These are phyloP conservation scores for Ambrosiella xylebori DNA, from an alignment of 2,329 filamentous ascomycete genomes.

Conservation along the genomic window DNA sequence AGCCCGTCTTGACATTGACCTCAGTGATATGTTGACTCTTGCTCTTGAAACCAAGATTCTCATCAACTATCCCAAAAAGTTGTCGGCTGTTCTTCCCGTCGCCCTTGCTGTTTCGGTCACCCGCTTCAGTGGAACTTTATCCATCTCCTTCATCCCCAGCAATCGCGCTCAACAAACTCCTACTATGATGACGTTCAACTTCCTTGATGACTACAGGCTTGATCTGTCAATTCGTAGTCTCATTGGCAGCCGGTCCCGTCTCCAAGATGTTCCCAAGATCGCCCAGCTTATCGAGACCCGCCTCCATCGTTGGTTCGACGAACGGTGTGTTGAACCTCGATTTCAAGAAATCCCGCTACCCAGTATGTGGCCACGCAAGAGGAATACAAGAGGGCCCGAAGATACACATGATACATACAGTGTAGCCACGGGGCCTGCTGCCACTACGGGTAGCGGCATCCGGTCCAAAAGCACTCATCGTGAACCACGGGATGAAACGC, in stretches of 20 bases:
- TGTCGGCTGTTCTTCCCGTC: conserved; percentile 78
- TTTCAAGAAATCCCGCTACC: conserved; percentile 78
- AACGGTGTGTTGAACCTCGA: conserved; percentile 66
- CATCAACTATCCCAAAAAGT: conserved; percentile 82
- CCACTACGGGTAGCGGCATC: conserved; percentile 25
- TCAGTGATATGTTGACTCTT: conserved; percentile 89
- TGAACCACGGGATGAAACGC: conserved; percentile 2
- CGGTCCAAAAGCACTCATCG: conserved; percentile 2
- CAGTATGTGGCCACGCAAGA: conserved; percentile 68
- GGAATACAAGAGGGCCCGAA: conserved; percentile 60
- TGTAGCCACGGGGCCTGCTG: conserved; percentile 28
- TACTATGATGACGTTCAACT: conserved; percentile 88
- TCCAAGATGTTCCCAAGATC: conserved; percentile 80
- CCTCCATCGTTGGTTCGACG: conserved; percentile 75
- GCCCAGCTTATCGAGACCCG: conserved; percentile 66
- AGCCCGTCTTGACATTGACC: conserved; percentile 89
- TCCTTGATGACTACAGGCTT: conserved; percentile 72
- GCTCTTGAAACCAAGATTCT: conserved; percentile 87
- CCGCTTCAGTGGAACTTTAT: conserved; percentile 84
- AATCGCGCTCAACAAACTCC: conserved; percentile 51
- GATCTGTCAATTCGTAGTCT: conserved; percentile 69
- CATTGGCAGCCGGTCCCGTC: conserved; percentile 58
- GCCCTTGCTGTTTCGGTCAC: conserved; percentile 83
- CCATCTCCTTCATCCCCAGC: conserved; percentile 77
- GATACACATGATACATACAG: conserved; percentile 29